Conservation (phyloP, 192 early-diverging fungal species). For the Entomortierella lignicola region DNA sequence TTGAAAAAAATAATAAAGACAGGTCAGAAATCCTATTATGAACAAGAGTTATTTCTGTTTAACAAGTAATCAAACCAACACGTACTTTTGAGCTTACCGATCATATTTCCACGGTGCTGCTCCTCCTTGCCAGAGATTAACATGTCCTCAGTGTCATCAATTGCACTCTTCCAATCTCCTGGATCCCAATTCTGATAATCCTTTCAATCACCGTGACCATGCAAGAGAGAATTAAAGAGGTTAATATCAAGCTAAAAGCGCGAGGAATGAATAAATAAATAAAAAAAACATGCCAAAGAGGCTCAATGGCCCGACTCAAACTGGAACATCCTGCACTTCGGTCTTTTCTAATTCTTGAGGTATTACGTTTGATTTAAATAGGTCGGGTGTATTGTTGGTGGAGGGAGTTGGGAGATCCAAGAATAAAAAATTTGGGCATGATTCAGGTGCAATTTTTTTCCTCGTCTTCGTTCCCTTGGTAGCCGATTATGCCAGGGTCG, state of each 20-base stretch:
- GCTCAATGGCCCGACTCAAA: no score
- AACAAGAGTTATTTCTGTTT: no score
- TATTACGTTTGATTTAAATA: constrained; percentile 17
- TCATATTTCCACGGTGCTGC: neutral
- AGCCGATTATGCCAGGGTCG: neutral
- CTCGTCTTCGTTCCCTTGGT: neutral
- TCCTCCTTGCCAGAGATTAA: neutral
- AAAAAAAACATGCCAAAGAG: no score
- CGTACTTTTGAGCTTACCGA: no score
- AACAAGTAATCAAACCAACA: no score
- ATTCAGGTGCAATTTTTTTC: neutral
- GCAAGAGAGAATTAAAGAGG: no score
- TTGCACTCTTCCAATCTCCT: neutral
- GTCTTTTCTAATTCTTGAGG: constrained; percentile 2
- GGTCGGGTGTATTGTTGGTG: neutral
- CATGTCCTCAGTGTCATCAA: neutral
- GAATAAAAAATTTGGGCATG: constrained; percentile 25
- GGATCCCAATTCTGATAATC: neutral
- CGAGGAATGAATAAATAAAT: no score
- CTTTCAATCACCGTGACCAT: neutral
- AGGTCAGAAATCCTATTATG: no score
- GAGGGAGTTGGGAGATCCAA: constrained; percentile 26
- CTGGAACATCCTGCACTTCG: constrained; percentile 12
- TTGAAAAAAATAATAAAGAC: no score
- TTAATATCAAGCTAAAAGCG: no score